Evolutionary conservation across 345 rosid species (phyloP), one percentile per base, ranked within the genome.

Genomic region (Pugionium cornutum): DNA sequence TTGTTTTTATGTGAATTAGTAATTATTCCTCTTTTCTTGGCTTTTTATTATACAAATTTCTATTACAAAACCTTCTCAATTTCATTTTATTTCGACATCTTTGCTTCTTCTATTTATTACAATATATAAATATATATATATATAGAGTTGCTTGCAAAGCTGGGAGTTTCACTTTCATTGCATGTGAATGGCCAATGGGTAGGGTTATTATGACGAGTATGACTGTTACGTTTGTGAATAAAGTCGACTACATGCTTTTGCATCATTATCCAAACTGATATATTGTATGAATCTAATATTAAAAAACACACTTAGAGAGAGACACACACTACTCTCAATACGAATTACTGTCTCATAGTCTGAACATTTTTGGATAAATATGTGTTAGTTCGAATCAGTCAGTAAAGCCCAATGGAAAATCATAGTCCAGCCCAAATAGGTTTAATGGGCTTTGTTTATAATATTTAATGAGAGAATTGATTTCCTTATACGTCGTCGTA

Each of bases 151-250:
- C 77, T 66, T 72, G 67, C 55, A 52, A 72, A 45, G 55, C 0
- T 60, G 73, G 73, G 73, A 53, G 77, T 74, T 74, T 74, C 73
- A 54, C 37, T 67, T 39, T 67, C 73, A 29, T 60, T 31, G 73
- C 73, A 74, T 61, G 77, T 67, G 77, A 67, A 47, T 9, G 18
- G 18, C 18, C 18, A 18, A 18, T 18, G 73, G 44, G 77, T 74
- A 54, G 73, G 68, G 73, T 60, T 65, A 32, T 61, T 7, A 9
- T 40, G 44, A 18, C 18, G 52, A 57, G 26, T 53, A 45, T 66
- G 76, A 72, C 66, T 52, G 31, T 10, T 51, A 52, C 56, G 71
- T 36, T 31, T 51, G 55, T 50, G 66, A 72, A 72, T 65, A 65
- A 58, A 65, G 70, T 51, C 43, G 49, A 30, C n/a, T 65, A 9